Evolutionary conservation across 2,329 filamentous ascomycete species (phyloP), one percentile per base, ranked within the genome.

Genomic region (Cercospora zeina): DNA sequence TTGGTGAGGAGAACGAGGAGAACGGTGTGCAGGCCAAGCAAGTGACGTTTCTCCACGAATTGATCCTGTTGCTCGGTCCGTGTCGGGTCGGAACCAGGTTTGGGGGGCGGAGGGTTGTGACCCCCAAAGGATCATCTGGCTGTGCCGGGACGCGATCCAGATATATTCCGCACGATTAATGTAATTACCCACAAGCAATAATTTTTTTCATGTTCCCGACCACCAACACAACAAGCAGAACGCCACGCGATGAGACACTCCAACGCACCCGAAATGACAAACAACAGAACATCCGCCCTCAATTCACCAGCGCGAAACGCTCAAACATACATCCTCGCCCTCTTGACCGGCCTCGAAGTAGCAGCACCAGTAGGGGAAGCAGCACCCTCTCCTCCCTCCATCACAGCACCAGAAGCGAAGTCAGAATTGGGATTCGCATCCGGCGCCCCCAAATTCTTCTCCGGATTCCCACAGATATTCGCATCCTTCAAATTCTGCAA

Each of bases 401-500:
- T 24, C 33, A 27, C 33, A 3, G 54, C 16, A 45, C 7, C 54
- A 56, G n/a, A 30, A 8, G 10, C 9, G 9, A 31, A 6, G 10
- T 33, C 34, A 16, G 39, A 45, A 11, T 45, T 45, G 1, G 39
- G 39, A 10, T 24, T 36, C 11, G 19, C 16, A 21, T 33, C 51
- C 5, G 54, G 54, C 19, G 54, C 54, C 5, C 54, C 54, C 54
- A 56, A 16, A 56, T 56, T 56, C 54, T 56, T 56, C 54, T 56
- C 54, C 2, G 36, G 54, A 31, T 56, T 56, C 3, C 24, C 33
- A 45, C 70, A 72, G 53, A 71, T 67, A 24, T 69, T 69, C 5
- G 69, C 68, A 16, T 66, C 69, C 33, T 64, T 45, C 33, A 73
- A 58, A 60, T 73, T 71, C 61, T 68, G 64, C 47, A 75, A 66